Percentiles rank a stretch among this genome's conserved stretches.
These are phyloP conservation scores for Oryza meyeriana DNA, from an alignment of 176 grass and related monocot species.

Conservation along the genomic window DNA sequence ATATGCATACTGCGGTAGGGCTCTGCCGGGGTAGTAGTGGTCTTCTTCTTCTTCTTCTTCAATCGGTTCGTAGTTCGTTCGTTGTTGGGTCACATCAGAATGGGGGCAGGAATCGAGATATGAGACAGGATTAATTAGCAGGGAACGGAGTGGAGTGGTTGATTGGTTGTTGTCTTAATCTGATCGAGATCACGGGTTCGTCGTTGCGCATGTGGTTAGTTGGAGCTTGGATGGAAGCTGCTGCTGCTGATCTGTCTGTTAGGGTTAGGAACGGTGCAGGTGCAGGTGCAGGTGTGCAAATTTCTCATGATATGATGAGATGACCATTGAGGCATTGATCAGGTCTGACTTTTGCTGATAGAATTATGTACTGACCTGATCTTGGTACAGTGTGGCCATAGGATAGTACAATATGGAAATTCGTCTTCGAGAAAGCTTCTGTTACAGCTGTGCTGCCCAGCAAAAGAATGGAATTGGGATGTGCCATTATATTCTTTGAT, in stretches of 20 bases:
- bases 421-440: background rate
- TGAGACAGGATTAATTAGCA: background rate
- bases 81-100: background rate
- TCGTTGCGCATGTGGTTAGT: background rate
- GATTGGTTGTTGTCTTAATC: background rate
- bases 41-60: background rate
- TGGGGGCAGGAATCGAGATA: background rate
- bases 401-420: background rate
- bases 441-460: background rate
- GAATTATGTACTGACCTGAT: background rate
- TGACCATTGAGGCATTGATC: background rate
- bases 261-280: background rate
- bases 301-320: background rate
- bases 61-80: background rate
- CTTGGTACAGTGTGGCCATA: background rate
- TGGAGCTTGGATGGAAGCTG: background rate
- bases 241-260: background rate
- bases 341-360: background rate
- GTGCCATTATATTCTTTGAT: background rate
- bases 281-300: background rate
- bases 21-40: background rate
- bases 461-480: background rate
- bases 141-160: background rate
- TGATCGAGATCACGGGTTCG: background rate
- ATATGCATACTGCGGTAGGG: background rate